Conservation (phyloP, 345 rosid genomes). For the Arabidopsis suecica region DNA sequence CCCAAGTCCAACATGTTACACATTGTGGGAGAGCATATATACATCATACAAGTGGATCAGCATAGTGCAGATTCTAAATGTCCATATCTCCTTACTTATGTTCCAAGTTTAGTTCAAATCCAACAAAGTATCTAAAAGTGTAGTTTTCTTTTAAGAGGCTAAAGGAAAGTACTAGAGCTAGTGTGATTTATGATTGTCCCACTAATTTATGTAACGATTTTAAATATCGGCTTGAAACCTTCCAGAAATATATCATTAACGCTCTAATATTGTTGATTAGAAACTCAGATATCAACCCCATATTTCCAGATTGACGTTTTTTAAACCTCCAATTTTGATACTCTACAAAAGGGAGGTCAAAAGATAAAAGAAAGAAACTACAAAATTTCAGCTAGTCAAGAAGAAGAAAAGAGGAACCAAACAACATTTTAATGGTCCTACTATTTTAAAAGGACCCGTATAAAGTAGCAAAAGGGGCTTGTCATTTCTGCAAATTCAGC, state of each 20-base stretch:
- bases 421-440: conserved; percentile 25
- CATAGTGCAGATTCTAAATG: background rate
- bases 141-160: background rate
- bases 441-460: background rate
- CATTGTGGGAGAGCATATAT: conserved; percentile 2
- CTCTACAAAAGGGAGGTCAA: conserved; percentile 20
- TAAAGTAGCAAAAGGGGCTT: background rate
- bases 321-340: background rate
- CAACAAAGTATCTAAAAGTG: background rate
- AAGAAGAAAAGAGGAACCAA: conserved; percentile 2
- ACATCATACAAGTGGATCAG: conserved; percentile 1
- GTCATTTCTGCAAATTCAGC: conserved; percentile 61
- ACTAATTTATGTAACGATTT: background rate
- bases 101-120: conserved; percentile 25
- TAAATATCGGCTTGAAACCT: background rate
- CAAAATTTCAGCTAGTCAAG: conserved; percentile 33
- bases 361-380: conserved; percentile 4
- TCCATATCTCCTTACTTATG: conserved; percentile 1
- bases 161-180: background rate
- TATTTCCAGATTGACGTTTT: conserved; percentile 2
- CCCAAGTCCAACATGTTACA: background rate
- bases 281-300: conserved; percentile 21
- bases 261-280: conserved; percentile 15
- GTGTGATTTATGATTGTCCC: background rate
- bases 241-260: background rate